Evolutionary conservation across 2,329 filamentous ascomycete genomes (phyloP), one percentile per base, ranked within the genome.

Genomic region (Ceratocystis cacaofunesta): DNA sequence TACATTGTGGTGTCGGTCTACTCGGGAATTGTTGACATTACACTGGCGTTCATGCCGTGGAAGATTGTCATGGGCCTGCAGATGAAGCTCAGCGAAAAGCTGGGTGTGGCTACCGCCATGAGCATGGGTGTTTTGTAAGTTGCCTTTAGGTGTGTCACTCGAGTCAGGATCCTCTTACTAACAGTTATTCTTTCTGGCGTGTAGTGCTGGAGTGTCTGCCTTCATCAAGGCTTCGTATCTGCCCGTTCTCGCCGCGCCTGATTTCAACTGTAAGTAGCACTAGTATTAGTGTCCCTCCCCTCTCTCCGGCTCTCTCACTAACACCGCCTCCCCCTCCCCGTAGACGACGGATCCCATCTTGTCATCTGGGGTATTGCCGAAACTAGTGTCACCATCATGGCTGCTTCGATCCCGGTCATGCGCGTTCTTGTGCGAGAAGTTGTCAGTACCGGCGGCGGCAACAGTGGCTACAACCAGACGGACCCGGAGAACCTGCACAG

Each of bases 81-180:
- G 32, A 72, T 73, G 70, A 70, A 70, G 62, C 61, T 67, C 1
- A 69, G 70, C 50, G 71, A 72, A 50, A 72, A 71, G 66, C 66
- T 72, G 12, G 67, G 71, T 10, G 70, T 70, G n/a, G 69, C 70
- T 8, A 50, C 69, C 1, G 71, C 70, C 12, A 71, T 72, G 67
- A 71, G 70, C 61, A 66, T 72, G 65, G 70, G 72, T 30, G 61
- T 72, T 19, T 70, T 71, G 70, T 71, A 67, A 68, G 70, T 69
- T 30, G 22, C 15, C 8, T 7, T 22, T 7, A 12, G 17, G 7
- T 15, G 46, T 48, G 46, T 48, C 17, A 48, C n/a, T 48, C 3
- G 36, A 15, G 36, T 12, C 36, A 15, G 10, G n/a, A 25, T 25
- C 22, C 36, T 22, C 8, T 6, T 19, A 12, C 19, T 57, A 50